These are phyloP conservation scores for Sherardia arvensis DNA, from an alignment of 257 asterid genomes.

Conservation along the genomic window DNA sequence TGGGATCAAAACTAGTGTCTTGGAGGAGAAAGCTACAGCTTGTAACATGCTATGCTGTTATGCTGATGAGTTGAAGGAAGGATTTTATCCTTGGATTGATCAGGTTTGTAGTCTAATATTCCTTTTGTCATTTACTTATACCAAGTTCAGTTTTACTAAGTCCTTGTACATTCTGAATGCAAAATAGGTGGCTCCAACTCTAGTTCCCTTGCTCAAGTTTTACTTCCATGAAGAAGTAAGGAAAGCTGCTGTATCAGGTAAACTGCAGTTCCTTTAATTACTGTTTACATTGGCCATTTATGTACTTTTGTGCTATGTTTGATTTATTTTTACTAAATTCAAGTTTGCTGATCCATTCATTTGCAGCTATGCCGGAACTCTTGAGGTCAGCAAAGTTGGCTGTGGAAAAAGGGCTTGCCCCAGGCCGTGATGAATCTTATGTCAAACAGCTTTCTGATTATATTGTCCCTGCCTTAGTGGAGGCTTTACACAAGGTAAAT, in stretches of 20 bases:
- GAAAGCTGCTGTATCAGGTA: constrained; percentile 98
- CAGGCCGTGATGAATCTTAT: constrained; percentile 74
- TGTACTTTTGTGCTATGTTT: background rate
- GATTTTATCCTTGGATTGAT: constrained; percentile 98
- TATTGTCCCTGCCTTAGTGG: constrained; percentile 70
- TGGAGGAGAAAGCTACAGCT: constrained; percentile 98
- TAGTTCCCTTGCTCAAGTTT: constrained; percentile 86
- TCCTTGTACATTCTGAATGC: background rate
- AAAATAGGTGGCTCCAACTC: constrained; percentile 80
- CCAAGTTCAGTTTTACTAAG: background rate
- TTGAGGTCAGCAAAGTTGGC: constrained; percentile 89
- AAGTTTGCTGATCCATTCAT: constrained; percentile 11
- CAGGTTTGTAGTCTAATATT: constrained; percentile 49
- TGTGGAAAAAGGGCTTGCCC: constrained; percentile 88
- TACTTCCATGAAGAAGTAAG: constrained; percentile 99
- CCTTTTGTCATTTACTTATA: background rate
- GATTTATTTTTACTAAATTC: background rate
- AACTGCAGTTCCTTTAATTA: background rate
- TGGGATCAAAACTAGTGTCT: constrained; percentile 91
- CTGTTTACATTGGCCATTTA: background rate
- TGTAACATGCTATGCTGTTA: constrained; percentile 98
- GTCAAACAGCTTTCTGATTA: constrained; percentile 71
- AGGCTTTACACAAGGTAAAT: constrained; percentile 74
- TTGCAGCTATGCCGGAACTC: constrained; percentile 93
- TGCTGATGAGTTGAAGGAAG: constrained; percentile 97